Evolutionary conservation across 1,284 basidiomycete species (phyloP).

Genomic region (Phylloboletellus chloephorus): DNA sequence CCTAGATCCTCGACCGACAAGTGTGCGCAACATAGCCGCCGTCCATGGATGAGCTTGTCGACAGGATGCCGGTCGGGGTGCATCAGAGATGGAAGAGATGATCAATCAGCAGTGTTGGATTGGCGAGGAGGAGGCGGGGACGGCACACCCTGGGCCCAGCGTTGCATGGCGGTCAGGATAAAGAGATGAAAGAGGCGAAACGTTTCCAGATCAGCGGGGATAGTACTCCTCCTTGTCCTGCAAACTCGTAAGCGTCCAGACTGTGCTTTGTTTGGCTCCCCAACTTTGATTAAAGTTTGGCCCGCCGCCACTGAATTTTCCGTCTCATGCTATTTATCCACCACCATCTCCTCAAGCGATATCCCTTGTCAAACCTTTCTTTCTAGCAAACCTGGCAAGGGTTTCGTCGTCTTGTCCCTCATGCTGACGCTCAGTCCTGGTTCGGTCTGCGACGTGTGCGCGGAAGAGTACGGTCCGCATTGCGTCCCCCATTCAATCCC

Average conservation of each 20-base stretch:
- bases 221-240: no score
- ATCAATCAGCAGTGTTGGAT: no score
- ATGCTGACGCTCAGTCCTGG: constrained; percentile 76
- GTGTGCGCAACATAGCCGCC: no score
- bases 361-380: constrained; percentile 30
- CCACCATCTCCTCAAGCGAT: constrained; percentile 31
- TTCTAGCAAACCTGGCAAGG: constrained; percentile 35
- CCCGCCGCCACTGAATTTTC: constrained; percentile 14
- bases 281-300: constrained; percentile 29
- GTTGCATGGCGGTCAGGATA: no score
- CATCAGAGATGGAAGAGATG: no score
- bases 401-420: constrained; percentile 35
- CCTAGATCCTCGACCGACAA: no score
- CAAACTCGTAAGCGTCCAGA: constrained; percentile 4
- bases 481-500: constrained; percentile 72
- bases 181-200: no score
- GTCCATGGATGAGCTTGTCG: no score
- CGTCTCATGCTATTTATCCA: constrained; percentile 34
- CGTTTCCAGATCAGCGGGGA: no score
- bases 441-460: constrained; percentile 80
- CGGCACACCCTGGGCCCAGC: no score
- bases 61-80: no score
- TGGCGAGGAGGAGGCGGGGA: no score
- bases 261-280: constrained; percentile 32
- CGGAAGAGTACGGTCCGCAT: constrained; percentile 71